Evolutionary conservation across 2,329 filamentous ascomycete species (phyloP), one percentile per base, ranked within the genome.

Genomic region (Calonectria naviculata): DNA sequence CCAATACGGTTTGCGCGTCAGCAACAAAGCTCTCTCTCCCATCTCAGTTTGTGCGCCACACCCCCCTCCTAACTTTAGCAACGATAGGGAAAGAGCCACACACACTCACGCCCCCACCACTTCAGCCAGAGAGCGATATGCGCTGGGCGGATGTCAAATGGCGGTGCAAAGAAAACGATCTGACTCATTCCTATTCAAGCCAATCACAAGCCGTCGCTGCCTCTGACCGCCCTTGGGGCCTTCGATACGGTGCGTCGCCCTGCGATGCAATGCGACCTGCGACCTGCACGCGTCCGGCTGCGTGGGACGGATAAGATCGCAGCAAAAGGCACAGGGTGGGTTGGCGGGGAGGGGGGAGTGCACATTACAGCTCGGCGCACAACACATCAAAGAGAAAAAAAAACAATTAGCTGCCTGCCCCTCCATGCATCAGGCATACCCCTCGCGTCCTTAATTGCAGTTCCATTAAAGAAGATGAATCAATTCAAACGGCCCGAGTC

Each of bases 271-370:
- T 68, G 60, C 49, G 41, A 69, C 67, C 61, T 60, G 56, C 65
- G 31, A 61, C 31, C 56, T 61, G 56, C 56, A 42, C 56, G 56
- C 42, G 56, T 58, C 63, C 65, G 60, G 47, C 67, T 63, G 67
- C 49, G 60, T 63, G 67, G 67, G 67, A 65, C 67, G 67, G 67
- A 65, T 65, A 64, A 69, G 67, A 69, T 69, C 67, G 67, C 41
- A 31, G 52, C 34, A 34, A 65, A 61, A 47, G 26, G 46, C 34
- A 61, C 58, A 64, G 60, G 42, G 61, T 41, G 47, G 19, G 58
- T 24, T 19, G 24, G 29, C 34, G 38, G 29, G 26, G 29, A 38
- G 31, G 46, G 46, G 67, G 67, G 66, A 64, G 67, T 69, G 67
- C 63, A 49, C 67, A 68, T 49, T 49, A 56, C 47, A 46, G 12